phyloP scores from a whole-genome alignment of 768 basidiomycete species.

The Hygrophorus russula region DNA sequence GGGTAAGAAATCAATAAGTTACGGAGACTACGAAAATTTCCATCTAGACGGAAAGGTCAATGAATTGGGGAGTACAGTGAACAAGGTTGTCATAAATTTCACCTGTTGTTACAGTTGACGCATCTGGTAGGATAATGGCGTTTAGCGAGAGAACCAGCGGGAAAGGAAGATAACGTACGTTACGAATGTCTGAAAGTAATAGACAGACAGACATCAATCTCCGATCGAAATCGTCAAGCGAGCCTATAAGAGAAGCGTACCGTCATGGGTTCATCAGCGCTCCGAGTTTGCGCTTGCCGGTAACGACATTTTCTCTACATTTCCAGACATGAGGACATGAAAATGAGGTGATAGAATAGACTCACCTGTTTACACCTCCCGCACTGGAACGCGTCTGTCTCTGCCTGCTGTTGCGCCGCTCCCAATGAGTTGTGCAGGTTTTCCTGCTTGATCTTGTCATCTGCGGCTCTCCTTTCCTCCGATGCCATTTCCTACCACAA shows the following conservation, averaged over 20 bases:
- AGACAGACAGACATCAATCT: conserved; percentile 4
- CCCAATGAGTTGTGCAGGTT: conserved; percentile 89
- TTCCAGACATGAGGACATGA: conserved; percentile 2
- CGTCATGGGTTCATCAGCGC: conserved; percentile 98
- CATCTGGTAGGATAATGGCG: conserved; percentile 29
- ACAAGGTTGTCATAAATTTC: background rate
- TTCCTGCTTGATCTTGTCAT: conserved; percentile 70
- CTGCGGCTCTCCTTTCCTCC: conserved; percentile 78
- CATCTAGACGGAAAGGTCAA: conserved; percentile 14
- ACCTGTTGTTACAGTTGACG: conserved; percentile 47
- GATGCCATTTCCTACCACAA: conserved; percentile 83
- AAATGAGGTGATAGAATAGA: background rate
- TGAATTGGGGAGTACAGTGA: background rate
- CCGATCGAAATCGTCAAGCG: background rate
- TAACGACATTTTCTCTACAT: conserved; percentile 75
- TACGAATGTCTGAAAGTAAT: conserved; percentile 62
- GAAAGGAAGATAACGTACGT: conserved; percentile 37
- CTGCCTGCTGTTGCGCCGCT: conserved; percentile 82
- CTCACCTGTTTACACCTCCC: conserved; percentile 81
- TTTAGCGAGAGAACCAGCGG: background rate
- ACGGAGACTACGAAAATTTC: conserved; percentile 26
- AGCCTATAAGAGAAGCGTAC: conserved; percentile 22
- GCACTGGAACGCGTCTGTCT: conserved; percentile 98
- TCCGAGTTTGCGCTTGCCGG: conserved; percentile 93
- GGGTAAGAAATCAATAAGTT: background rate